Conservation (phyloP, 225 moss, liverwort and hornwort genomes). For the Ulota crispa region DNA sequence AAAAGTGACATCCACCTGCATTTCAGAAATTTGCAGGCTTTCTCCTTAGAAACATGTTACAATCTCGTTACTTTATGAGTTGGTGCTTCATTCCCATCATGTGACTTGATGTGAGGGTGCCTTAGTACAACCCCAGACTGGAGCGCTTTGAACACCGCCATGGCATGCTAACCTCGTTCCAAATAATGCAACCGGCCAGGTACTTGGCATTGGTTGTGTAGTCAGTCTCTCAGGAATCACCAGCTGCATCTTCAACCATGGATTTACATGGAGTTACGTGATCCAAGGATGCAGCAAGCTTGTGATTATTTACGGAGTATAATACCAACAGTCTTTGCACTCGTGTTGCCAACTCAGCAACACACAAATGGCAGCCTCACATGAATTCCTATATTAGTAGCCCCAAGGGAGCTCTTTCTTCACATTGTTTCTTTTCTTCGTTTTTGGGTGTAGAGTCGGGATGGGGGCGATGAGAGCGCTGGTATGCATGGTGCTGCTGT, state of each 20-base stretch:
- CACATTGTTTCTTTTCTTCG: too few relatives aligned
- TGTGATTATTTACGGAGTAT: too few relatives aligned
- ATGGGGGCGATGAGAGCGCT: constrained; percentile 26
- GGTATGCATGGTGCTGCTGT: constrained; percentile 1
- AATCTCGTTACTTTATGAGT: neutral
- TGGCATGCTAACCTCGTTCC: neutral
- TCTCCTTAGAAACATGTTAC: neutral
- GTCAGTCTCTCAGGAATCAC: too few relatives aligned
- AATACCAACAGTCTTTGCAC: too few relatives aligned
- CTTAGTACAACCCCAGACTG: neutral
- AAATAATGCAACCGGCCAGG: constrained; percentile 24
- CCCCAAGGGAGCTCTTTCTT: neutral
- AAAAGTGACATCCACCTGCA: neutral
- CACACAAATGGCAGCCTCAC: neutral
- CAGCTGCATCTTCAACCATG: too few relatives aligned
- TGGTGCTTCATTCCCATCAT: constrained; percentile 16
- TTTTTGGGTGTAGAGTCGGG: neutral
- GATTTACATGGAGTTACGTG: too few relatives aligned
- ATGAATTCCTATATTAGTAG: constrained; percentile 8
- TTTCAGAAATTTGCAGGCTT: neutral
- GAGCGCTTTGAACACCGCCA: neutral
- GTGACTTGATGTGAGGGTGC: constrained; percentile 3
- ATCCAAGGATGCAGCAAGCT: too few relatives aligned
- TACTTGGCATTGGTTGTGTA: too few relatives aligned
- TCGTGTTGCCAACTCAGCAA: too few relatives aligned